Evolutionary conservation across 1,284 basidiomycete genomes (phyloP), one percentile per base, ranked within the genome.

Genomic region (Ceratobasidium sp.): DNA sequence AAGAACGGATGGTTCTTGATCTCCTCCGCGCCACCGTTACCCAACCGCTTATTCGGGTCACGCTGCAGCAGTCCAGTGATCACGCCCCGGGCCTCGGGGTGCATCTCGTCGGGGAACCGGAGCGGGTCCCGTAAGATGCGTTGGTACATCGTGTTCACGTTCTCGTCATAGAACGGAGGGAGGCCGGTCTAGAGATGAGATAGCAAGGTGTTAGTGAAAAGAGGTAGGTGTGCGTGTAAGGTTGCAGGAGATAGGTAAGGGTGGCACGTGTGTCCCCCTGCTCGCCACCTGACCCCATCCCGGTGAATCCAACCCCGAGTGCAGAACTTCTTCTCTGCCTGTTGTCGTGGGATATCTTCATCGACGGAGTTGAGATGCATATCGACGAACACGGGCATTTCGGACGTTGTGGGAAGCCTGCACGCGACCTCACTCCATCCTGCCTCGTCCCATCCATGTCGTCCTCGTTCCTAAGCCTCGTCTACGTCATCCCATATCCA

Each of bases 1-100:
- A 99, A 99, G 90, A 99, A 99, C 0, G 96, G 91, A 86, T 99
- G 97, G 79, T 91, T 90, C 88, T 97, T 98, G 86, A 99, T 99
- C 84, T 98, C 96, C 83, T 98, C 95, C 7, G 95, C 97, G 5
- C 98, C 98, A 81, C 96, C 96, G 26, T 93, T 91, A 33, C 97
- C 97, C 18, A 99, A 88, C 23, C 98, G 91, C 81, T 91, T 90
- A 7, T 92, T 84, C 0, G 98, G 97, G 84, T 99, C 96, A 23
- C 98, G 92, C 81, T 96, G 94, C 51, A 99, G 89, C 58, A 99
- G 89, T 0, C 93, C 94, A 0, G 91, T 93, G 86, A 99, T 94
- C 55, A 99, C 91, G 76, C 93, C 94, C 81, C 93, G 90, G 0
- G 98, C 98, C 84, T 99, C 97, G 1, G 91, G 86, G 1, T 93